Percentiles rank a stretch among this genome's conserved stretches.
Conservation (phyloP, 2,329 filamentous ascomycete genomes). For the Colletotrichum sidae region DNA sequence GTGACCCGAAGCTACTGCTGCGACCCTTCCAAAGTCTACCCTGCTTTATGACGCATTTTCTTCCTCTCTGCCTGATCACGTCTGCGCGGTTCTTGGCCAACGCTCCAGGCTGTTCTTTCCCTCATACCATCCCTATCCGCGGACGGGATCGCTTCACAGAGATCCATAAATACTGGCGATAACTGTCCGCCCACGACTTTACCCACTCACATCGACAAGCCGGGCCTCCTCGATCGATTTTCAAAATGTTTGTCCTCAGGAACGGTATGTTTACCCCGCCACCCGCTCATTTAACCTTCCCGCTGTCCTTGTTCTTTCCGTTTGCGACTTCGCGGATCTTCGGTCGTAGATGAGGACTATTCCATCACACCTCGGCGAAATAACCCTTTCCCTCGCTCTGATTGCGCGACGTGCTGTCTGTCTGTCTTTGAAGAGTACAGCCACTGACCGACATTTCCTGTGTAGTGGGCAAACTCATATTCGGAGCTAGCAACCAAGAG, state of each 20-base stretch:
- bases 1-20: conserved; percentile 35
- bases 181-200: conserved; percentile 13
- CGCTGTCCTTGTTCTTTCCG: background rate
- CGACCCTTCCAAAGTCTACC: no score
- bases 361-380: no score
- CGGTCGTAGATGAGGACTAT: no score
- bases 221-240: conserved; percentile 17
- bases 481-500: conserved; percentile 88
- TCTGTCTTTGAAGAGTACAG: no score
- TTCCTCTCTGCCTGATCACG: conserved; percentile 30
- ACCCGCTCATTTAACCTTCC: background rate
- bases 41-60: conserved; percentile 46
- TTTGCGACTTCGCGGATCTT: background rate
- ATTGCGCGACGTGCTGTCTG: no score
- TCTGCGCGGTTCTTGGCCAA: conserved; percentile 30
- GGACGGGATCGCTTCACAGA: conserved; percentile 28
- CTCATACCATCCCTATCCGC: conserved; percentile 16
- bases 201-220: conserved; percentile 17
- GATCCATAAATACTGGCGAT: conserved; percentile 27
- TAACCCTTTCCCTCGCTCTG: no score
- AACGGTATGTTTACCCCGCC: conserved; percentile 48
- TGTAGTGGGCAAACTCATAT: conserved; percentile 90
- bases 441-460: conserved; percentile 24
- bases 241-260: conserved; percentile 53
- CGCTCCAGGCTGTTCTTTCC: conserved; percentile 24